Evolutionary conservation across 2,329 filamentous ascomycete genomes (phyloP).

Genomic region (Pseudogymnoascus sp.): DNA sequence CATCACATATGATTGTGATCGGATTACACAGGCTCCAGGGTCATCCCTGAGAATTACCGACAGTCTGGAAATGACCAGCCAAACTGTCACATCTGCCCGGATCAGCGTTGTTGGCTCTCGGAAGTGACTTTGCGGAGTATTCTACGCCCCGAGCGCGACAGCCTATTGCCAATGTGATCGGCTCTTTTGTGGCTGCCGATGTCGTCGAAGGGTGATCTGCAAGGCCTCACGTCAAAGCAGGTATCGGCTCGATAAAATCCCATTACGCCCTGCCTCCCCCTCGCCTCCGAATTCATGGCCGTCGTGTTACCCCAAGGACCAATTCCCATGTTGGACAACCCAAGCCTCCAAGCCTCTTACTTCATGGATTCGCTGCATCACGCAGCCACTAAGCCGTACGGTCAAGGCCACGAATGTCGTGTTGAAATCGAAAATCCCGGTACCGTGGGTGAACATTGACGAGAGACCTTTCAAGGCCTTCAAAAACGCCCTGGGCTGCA

Average conservation of each 20-base stretch:
- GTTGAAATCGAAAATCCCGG: not conserved
- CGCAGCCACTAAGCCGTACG: not conserved
- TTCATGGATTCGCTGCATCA: not conserved
- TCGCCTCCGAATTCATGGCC: not conserved
- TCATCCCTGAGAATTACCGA: not conserved
- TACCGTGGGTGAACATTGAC: not conserved
- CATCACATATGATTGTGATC: not conserved
- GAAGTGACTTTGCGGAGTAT: not conserved
- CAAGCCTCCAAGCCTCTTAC: not conserved
- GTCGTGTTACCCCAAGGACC: not conserved
- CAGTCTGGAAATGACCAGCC: not conserved
- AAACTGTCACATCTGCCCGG: not conserved
- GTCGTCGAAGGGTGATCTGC: not conserved
- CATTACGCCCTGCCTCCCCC: not conserved
- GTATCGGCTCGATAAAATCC: not conserved
- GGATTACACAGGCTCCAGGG: not conserved
- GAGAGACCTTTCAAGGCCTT: not conserved
- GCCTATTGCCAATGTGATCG: not conserved
- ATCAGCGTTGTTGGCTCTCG: not conserved
- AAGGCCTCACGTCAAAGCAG: not conserved
- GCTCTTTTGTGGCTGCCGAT: not conserved
- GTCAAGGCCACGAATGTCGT: not conserved
- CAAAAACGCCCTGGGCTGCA: not conserved
- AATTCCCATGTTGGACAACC: not conserved
- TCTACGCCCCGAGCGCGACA: not conserved